Evolutionary conservation across 257 asterid genomes (phyloP), one percentile per base, ranked within the genome.

Genomic region (Catharanthus roseus): DNA sequence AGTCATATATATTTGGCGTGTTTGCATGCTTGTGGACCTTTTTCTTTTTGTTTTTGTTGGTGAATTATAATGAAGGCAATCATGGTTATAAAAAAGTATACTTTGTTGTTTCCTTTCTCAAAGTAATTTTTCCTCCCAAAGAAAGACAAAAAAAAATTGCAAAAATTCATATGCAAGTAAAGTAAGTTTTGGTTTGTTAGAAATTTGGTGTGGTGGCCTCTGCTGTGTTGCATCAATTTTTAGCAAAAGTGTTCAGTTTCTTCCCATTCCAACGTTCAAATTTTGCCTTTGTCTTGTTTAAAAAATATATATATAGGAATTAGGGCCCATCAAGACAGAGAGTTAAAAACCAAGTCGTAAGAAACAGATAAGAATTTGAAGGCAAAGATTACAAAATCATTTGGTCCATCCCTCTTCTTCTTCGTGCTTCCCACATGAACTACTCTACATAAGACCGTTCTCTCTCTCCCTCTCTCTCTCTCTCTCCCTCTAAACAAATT

Each of bases 181-280:
- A n/a, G n/a, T n/a, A n/a, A n/a, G n/a, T n/a, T n/a, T n/a, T n/a
- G n/a, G n/a, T 72, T 55, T 73, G 45, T 29, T 38, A 3, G 42
- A 19, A 33, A 34, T 50, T 61, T 74, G 63, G 70, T 69, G 70
- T 47, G 26, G 26, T 34, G 69, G 60, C 57, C n/a, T n/a, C n/a
- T n/a, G 5, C 42, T 38, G 21, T 51, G 33, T 39, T 18, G 41
- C 24, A 55, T 8, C 0, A 64, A 65, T 47, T n/a, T n/a, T n/a
- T 15, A 2, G 21, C 51, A 53, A 24, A 10, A 1, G 8, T n/a
- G 12, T 67, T 49, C n/a, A 9, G 12, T 64, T 58, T 28, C 19
- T 50, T 36, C 31, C n/a, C 68, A 0, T 61, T 67, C 41, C 72
- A 82, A 84, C 86, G 88, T 84, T 77, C 83, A 50, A 61, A 82